Percentiles rank a stretch among this genome's conserved stretches.
These are phyloP conservation scores for Populus alba DNA, from an alignment of 345 rosid species.

Conservation along the genomic window DNA sequence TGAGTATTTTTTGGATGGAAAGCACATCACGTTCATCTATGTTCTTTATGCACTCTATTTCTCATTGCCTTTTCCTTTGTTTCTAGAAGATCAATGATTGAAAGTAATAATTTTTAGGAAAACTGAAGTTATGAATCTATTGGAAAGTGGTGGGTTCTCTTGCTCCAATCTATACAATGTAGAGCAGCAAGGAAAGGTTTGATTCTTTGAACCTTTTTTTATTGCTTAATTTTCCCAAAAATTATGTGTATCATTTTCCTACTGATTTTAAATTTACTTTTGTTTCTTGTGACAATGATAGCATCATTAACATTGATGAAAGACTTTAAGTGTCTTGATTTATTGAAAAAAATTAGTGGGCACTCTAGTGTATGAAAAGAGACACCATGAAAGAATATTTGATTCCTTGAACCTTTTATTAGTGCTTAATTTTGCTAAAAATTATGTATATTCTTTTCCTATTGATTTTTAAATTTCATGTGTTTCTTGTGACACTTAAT, in stretches of 20 bases:
- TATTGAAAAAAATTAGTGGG: constrained; percentile 95
- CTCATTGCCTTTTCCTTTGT: background rate
- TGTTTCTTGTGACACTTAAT: no score
- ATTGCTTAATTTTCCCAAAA: background rate
- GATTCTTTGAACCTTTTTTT: background rate
- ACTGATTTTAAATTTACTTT: background rate
- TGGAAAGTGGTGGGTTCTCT: constrained; percentile 98
- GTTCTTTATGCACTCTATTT: background rate
- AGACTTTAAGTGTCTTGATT: constrained; percentile 90
- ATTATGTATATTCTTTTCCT: no score
- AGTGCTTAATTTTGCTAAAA: no score
- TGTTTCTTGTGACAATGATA: constrained; percentile 37
- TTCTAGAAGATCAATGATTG: constrained; percentile 8
- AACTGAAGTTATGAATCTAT: constrained; percentile 87
- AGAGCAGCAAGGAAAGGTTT: constrained; percentile 92
- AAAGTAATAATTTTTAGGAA: constrained; percentile 50
- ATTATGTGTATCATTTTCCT: background rate
- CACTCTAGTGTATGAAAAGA: constrained; percentile 94
- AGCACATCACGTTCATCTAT: constrained; percentile 70
- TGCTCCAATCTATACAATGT: constrained; percentile 97
- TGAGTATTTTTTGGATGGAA: constrained; percentile 87
- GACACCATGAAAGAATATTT: constrained; percentile 23
- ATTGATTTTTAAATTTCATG: no score
- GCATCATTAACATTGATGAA: constrained; percentile 94
- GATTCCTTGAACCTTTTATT: no score